Evolutionary conservation across 2,329 filamentous ascomycete species (phyloP), one percentile per base, ranked within the genome.

Genomic region (Blastomyces parvus): DNA sequence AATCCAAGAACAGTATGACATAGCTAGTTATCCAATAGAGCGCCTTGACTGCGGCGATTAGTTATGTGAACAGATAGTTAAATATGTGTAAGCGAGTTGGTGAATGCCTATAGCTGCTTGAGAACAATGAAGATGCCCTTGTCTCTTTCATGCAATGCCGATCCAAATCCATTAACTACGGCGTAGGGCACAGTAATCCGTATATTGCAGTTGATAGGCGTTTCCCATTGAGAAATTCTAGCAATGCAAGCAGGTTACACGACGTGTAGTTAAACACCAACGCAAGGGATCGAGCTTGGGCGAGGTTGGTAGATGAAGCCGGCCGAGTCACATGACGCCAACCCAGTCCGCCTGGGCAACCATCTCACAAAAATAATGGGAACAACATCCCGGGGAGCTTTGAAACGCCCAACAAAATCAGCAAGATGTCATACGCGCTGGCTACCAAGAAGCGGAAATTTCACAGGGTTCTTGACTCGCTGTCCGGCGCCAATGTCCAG

Each of bases 391-490:
- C 57, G 30, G 42, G 40, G 19, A 44, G 40, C 40, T 59, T 33
- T 59, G 42, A 46, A 59, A 59, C 57, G 9, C 1, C 17, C 13
- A n/a, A 59, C 13, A n/a, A n/a, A 46, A 46, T 40, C 17, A 22
- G 27, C 38, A 71, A 68, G 42, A 78, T 78, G 76, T 78, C 75
- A 13, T 80, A 79, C 68, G 74, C 77, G 7, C 67, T 80, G 40
- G 76, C 78, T 62, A 76, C 77, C 7, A 79, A 80, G 68, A 79
- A 80, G 66, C 74, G 77, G 64, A 79, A 80, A 63, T 80, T 79
- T 44, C 77, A 80, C 62, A 76, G 78, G 48, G 74, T 79, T 9
- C 69, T 80, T 0, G 78, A 79, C 57, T 79, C 78, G 1, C 69
- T 80, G 2, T 77, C 75, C 6, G 77, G 74, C 36, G 62, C 59